phyloP scores from a whole-genome alignment of 2,329 filamentous ascomycete genomes.

The Lachnellula arida region DNA sequence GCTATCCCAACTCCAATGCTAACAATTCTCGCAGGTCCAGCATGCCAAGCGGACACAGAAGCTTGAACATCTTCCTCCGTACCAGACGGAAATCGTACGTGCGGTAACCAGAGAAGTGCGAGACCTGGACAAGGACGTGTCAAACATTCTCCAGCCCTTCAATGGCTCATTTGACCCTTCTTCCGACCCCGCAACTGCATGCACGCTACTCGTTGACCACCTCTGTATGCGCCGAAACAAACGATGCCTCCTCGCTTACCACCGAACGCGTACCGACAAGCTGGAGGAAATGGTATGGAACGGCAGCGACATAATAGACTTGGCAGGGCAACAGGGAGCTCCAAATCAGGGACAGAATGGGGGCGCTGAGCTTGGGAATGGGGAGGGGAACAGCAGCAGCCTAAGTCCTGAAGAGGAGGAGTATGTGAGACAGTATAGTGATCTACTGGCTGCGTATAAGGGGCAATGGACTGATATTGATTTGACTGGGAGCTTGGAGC shows the following conservation, averaged over 20 bases:
- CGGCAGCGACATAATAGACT: conserved; percentile 76
- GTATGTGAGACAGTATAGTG: conserved; percentile 86
- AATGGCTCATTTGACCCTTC: conserved; percentile 83
- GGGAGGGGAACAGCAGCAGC: conserved; percentile 61
- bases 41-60: conserved; percentile 94
- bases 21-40: conserved; percentile 59
- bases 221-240: conserved; percentile 95
- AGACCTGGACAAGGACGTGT: conserved; percentile 83
- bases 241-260: conserved; percentile 89
- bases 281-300: conserved; percentile 92
- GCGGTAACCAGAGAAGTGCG: conserved; percentile 85
- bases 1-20: conserved; percentile 1
- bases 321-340: conserved; percentile 49
- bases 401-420: conserved; percentile 95
- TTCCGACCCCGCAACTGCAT: conserved; percentile 77
- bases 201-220: conserved; percentile 87
- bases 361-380: conserved; percentile 34
- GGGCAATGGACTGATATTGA: conserved; percentile 98
- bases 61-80: conserved; percentile 79
- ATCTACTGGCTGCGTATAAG: conserved; percentile 92
- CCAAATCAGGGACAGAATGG: conserved; percentile 30
- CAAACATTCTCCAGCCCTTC: conserved; percentile 74
- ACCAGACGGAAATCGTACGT: conserved; percentile 88
- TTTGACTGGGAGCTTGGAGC: conserved; percentile 86
- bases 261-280: conserved; percentile 83